Conservation (phyloP, 2,329 filamentous ascomycete genomes). For the Venturia effusa region DNA sequence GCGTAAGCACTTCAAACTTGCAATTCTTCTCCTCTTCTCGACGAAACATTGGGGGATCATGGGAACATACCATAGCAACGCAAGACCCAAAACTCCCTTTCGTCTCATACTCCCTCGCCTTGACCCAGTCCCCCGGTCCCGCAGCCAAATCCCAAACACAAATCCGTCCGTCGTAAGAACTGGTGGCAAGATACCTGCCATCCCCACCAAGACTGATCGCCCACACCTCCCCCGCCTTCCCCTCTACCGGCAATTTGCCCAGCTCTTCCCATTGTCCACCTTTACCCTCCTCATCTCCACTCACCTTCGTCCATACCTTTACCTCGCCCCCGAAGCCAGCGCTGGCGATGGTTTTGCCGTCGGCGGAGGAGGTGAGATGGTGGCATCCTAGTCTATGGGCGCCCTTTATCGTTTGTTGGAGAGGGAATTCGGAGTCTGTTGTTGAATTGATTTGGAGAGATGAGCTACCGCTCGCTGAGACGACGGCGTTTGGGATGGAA, state of each 20-base stretch:
- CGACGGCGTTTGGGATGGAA: slow-evolving; percentile 58
- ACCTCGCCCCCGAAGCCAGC: slow-evolving; percentile 84
- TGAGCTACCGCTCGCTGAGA: slow-evolving; percentile 79
- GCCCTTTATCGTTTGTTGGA: slow-evolving; percentile 62
- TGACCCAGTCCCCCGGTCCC: slow-evolving; percentile 36
- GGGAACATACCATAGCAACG: slow-evolving; percentile 56
- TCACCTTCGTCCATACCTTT: slow-evolving; percentile 62
- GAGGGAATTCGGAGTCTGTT: slow-evolving; percentile 56
- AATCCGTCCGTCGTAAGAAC: slow-evolving; percentile 76
- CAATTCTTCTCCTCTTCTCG: background rate
- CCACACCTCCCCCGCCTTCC: slow-evolving; percentile 46
- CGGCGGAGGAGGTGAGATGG: slow-evolving; percentile 62
- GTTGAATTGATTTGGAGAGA: slow-evolving; percentile 73
- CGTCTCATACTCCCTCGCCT: slow-evolving; percentile 78
- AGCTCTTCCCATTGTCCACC: slow-evolving; percentile 23
- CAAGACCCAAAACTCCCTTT: slow-evolving; percentile 86
- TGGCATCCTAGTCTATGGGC: slow-evolving; percentile 87
- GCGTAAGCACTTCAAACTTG: background rate
- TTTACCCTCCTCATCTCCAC: slow-evolving; percentile 36
- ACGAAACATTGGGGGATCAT: background rate
- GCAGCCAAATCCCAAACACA: slow-evolving; percentile 68
- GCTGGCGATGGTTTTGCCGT: slow-evolving; percentile 65
- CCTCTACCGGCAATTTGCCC: background rate
- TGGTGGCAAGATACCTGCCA: slow-evolving; percentile 75
- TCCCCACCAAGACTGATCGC: slow-evolving; percentile 76